Evolutionary conservation across 306 rosid species (phyloP).

Genomic region (Dalbergia cochinchinensis): DNA sequence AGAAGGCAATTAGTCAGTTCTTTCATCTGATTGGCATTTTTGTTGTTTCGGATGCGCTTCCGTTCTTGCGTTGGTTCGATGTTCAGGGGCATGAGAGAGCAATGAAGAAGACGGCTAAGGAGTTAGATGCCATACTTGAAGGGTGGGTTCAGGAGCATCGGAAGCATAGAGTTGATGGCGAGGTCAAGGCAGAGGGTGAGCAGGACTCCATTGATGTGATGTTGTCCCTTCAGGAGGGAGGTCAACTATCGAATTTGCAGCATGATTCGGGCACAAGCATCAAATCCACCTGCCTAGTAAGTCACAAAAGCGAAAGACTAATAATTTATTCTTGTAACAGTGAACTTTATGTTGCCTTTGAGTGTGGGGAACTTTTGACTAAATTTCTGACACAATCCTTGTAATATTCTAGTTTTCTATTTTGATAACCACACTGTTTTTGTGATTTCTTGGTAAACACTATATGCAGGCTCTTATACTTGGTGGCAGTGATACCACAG

Average conservation of each 20-base stretch:
- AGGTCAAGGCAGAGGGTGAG: slow-evolving; percentile 44
- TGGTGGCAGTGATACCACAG: slow-evolving; percentile 64
- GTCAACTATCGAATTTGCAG: slow-evolving; percentile 51
- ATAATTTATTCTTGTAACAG: neutral
- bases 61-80: slow-evolving; percentile 66
- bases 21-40: slow-evolving; percentile 61
- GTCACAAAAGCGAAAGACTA: neutral
- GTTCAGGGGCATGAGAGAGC: slow-evolving; percentile 64
- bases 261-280: slow-evolving; percentile 53
- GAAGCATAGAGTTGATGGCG: slow-evolving; percentile 28
- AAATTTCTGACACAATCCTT: too few species aligned
- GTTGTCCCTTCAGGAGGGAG: slow-evolving; percentile 57
- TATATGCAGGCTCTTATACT: slow-evolving; percentile 53
- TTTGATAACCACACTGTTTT: neutral
- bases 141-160: slow-evolving; percentile 71
- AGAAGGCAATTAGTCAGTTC: slow-evolving; percentile 55
- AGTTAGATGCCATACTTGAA: slow-evolving; percentile 58
- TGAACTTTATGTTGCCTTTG: too few species aligned
- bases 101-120: slow-evolving; percentile 71
- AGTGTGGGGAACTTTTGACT: too few species aligned
- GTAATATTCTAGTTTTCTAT: neutral
- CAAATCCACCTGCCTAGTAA: slow-evolving; percentile 73
- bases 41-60: slow-evolving; percentile 62
- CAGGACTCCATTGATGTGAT: slow-evolving; percentile 71
- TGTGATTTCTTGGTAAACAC: neutral